Evolutionary conservation across 345 rosid species (phyloP).

Genomic region (Linum usitatissimum): DNA sequence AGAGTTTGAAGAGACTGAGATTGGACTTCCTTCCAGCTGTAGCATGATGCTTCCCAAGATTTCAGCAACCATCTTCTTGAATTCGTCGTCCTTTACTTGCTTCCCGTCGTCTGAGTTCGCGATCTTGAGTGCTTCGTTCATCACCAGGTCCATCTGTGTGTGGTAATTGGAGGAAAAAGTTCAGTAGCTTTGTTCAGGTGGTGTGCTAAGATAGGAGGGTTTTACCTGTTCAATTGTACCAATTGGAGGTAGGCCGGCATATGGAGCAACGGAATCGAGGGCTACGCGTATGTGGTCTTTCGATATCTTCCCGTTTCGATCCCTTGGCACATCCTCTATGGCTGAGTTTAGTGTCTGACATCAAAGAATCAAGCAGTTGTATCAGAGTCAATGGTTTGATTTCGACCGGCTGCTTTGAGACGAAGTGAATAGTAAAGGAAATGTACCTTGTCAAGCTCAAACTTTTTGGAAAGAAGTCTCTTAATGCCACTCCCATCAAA

Average conservation of each 20-base stretch:
- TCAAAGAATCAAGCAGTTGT: not conserved
- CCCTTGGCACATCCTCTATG: constrained; percentile 46
- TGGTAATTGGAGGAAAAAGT: not conserved
- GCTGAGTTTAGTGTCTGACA: constrained; percentile 51
- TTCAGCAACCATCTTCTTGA: constrained; percentile 58
- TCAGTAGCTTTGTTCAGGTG: not conserved
- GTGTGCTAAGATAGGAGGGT: not conserved
- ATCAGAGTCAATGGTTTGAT: not conserved
- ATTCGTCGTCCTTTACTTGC: constrained; percentile 69
- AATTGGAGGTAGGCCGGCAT: constrained; percentile 73
- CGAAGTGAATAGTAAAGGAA: not conserved
- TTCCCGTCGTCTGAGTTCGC: constrained; percentile 65
- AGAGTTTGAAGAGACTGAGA: constrained; percentile 59
- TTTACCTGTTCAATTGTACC: constrained; percentile 70
- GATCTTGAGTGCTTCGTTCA: constrained; percentile 44
- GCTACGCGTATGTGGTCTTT: constrained; percentile 55
- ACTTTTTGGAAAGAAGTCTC: constrained; percentile 66
- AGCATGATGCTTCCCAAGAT: constrained; percentile 75
- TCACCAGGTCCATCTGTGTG: constrained; percentile 67
- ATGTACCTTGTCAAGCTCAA: constrained; percentile 74
- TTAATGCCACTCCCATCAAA: constrained; percentile 77
- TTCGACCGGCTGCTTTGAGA: too few relatives aligned
- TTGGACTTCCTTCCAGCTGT: constrained; percentile 64
- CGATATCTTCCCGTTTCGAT: constrained; percentile 53
- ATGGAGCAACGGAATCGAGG: constrained; percentile 58